A percentile compares a stretch with the other conserved stretches of the same genome.
These are phyloP conservation scores for Moricandia arvensis DNA, from an alignment of 345 rosid species.

Conservation along the genomic window DNA sequence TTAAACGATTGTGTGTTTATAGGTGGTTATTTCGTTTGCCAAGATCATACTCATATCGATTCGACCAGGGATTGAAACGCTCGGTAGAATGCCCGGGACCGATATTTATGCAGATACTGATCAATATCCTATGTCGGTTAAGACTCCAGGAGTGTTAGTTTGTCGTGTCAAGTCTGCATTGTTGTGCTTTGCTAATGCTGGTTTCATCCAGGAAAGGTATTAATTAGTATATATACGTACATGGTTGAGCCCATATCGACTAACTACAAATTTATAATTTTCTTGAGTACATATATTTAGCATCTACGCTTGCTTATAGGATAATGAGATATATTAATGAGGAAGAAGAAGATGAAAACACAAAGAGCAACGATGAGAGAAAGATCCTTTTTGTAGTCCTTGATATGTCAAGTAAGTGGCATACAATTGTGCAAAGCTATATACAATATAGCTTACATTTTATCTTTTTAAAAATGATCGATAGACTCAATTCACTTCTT, in stretches of 20 bases:
- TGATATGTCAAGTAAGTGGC: slow-evolving; percentile 78
- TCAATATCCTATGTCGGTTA: slow-evolving; percentile 79
- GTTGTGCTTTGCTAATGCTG: slow-evolving; percentile 89
- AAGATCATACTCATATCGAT: slow-evolving; percentile 70
- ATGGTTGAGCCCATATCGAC: neutral
- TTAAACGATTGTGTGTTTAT: slow-evolving; percentile 9
- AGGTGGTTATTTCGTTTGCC: slow-evolving; percentile 74
- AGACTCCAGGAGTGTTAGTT: slow-evolving; percentile 51
- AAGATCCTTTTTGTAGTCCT: slow-evolving; percentile 56
- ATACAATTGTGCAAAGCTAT: neutral
- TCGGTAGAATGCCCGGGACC: slow-evolving; percentile 70
- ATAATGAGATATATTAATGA: slow-evolving; percentile 47
- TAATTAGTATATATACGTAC: neutral
- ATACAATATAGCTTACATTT: neutral
- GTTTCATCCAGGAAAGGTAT: slow-evolving; percentile 59
- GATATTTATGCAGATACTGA: slow-evolving; percentile 52
- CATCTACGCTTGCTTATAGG: slow-evolving; percentile 38
- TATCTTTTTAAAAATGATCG: neutral
- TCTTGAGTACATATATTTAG: neutral
- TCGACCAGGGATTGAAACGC: slow-evolving; percentile 62
- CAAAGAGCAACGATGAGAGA: slow-evolving; percentile 28
- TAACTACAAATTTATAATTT: neutral
- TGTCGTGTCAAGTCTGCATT: slow-evolving; percentile 69
- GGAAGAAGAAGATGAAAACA: slow-evolving; percentile 39
- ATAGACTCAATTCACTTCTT: neutral